These are phyloP conservation scores for Cryphonectria nitschkei DNA, from an alignment of 2,329 filamentous ascomycete genomes.

Conservation along the genomic window DNA sequence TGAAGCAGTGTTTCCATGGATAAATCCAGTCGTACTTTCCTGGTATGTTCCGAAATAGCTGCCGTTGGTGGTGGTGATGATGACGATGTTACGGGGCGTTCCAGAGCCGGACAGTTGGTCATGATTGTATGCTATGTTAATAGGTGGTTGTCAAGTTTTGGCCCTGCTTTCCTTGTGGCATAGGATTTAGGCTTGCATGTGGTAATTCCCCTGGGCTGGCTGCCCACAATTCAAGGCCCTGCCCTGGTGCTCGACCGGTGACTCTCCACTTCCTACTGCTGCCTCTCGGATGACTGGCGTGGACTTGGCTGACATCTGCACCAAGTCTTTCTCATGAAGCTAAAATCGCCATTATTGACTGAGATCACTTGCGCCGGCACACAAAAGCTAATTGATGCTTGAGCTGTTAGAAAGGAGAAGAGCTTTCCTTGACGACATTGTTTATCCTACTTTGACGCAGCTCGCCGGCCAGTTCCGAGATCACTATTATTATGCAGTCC, in stretches of 20 bases:
- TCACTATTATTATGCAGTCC: neutral
- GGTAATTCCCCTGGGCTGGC: no score
- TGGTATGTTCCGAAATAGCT: neutral
- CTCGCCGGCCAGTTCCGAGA: neutral
- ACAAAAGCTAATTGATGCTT: neutral
- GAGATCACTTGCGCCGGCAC: neutral
- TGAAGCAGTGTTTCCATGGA: neutral
- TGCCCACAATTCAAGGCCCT: neutral
- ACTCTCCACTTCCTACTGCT: neutral
- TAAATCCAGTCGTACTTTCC: neutral
- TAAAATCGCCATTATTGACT: neutral
- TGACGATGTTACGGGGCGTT: neutral
- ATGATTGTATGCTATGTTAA: neutral
- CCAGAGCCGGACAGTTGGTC: neutral
- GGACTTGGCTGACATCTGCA: neutral
- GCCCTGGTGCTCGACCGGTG: neutral
- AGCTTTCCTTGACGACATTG: neutral
- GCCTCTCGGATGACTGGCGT: neutral
- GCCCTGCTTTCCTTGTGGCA: neutral
- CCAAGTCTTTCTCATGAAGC: neutral
- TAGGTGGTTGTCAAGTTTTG: neutral
- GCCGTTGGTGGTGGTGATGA: no score
- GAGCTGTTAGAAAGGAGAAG: neutral
- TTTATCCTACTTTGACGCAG: neutral
- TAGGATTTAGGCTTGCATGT: neutral